These are phyloP conservation scores for Paraconiothyrium sp. DNA, from an alignment of 2,329 filamentous ascomycete species.

Conservation along the genomic window DNA sequence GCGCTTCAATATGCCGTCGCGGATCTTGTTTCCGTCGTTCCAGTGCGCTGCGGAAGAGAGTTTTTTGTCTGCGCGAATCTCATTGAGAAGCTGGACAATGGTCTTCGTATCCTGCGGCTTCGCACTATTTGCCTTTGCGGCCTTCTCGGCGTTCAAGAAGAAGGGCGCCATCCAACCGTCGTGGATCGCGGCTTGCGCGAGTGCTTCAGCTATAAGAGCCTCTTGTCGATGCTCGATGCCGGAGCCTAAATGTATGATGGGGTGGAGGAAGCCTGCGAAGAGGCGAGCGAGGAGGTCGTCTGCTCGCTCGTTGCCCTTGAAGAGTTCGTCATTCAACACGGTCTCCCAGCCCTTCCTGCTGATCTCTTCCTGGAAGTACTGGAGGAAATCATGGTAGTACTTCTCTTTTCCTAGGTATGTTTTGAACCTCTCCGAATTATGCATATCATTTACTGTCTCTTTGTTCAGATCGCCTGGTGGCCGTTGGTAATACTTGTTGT, in stretches of 20 bases:
- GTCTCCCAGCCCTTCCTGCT: conserved; percentile 68
- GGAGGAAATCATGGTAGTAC: conserved; percentile 77
- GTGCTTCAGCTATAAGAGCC: conserved; percentile 79
- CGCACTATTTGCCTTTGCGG: conserved; percentile 45
- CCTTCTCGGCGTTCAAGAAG: conserved; percentile 64
- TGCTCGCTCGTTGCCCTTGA: conserved; percentile 70
- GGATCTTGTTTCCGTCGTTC: conserved; percentile 70
- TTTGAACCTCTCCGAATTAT: conserved; percentile 65
- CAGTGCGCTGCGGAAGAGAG: conserved; percentile 63
- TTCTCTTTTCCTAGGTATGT: conserved; percentile 69
- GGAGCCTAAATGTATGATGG: conserved; percentile 85
- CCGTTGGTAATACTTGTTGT: conserved; percentile 74
- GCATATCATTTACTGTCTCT: conserved; percentile 64
- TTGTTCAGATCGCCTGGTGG: conserved; percentile 59
- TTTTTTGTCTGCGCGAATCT: conserved; percentile 65
- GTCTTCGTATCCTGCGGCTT: conserved; percentile 34
- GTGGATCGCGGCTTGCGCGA: conserved; percentile 81
- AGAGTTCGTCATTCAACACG: conserved; percentile 73
- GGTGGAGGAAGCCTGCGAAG: conserved; percentile 77
- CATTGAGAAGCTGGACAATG: conserved; percentile 70
- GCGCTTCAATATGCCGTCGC: conserved; percentile 72
- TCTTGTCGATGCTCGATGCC: conserved; percentile 85
- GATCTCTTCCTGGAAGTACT: conserved; percentile 80
- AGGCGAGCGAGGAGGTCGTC: conserved; percentile 75
- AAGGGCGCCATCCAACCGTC: conserved; percentile 64